Conservation (phyloP, 2,329 filamentous ascomycete species). For the Botrytis tulipae region DNA sequence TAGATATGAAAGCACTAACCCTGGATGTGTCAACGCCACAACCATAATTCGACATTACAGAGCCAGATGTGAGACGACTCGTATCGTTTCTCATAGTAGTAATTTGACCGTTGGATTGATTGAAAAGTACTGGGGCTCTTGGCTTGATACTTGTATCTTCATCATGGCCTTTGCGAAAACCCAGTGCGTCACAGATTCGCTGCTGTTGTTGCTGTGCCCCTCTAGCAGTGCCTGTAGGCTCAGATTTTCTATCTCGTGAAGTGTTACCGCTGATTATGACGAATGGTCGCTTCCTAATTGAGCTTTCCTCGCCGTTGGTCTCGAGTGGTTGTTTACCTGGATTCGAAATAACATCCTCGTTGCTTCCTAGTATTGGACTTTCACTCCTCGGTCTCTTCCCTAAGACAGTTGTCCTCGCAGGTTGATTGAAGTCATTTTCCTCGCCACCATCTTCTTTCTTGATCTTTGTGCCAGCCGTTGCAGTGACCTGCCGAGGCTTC, state of each 20-base stretch:
- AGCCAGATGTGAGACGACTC: not conserved
- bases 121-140: not conserved
- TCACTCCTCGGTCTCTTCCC: not conserved
- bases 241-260: not conserved
- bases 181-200: not conserved
- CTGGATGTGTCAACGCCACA: not conserved
- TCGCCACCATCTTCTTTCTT: not conserved
- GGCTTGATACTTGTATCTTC: not conserved
- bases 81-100: not conserved
- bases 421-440: not conserved
- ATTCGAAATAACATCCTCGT: not conserved
- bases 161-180: not conserved
- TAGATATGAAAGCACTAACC: not conserved
- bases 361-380: conserved; percentile 12
- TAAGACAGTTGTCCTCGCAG: not conserved
- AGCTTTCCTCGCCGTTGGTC: not conserved
- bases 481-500: not conserved
- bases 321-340: not conserved
- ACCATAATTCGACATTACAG: not conserved
- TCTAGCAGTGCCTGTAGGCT: not conserved
- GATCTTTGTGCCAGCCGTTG: not conserved
- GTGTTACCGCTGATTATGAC: not conserved
- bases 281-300: not conserved
- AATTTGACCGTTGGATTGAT: conserved; percentile 1
- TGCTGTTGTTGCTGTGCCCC: not conserved